Evolutionary conservation across 176 grass and related monocot species (phyloP).

Genomic region (Oryza meridionalis): DNA sequence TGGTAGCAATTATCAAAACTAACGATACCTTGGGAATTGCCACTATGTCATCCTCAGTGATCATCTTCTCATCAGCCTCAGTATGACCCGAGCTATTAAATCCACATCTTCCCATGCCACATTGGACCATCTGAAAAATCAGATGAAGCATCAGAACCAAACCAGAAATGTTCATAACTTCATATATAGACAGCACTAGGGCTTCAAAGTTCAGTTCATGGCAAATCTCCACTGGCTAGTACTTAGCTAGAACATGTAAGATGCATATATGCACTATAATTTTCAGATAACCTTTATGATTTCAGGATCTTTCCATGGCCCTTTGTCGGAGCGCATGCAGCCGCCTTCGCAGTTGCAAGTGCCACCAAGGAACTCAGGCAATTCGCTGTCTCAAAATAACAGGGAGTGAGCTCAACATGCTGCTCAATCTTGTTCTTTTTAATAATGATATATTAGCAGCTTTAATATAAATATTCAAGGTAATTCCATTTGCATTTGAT

Average conservation of each 20-base stretch:
- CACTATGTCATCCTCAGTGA: constrained; percentile 75
- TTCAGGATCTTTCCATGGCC: constrained; percentile 96
- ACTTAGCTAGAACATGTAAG: background rate
- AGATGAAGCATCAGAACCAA: background rate
- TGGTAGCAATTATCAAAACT: background rate
- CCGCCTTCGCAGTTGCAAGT: constrained; percentile 92
- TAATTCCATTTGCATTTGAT: constrained; percentile 3
- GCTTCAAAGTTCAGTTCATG: background rate
- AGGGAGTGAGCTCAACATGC: constrained; percentile 21
- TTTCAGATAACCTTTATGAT: constrained; percentile 63
- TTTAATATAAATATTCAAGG: background rate
- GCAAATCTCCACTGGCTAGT: background rate
- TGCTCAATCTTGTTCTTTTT: background rate
- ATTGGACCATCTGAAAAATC: constrained; percentile 83
- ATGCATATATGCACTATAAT: background rate
- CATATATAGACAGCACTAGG: background rate
- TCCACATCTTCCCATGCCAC: constrained; percentile 72
- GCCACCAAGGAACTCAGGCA: constrained; percentile 93
- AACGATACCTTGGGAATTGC: constrained; percentile 49
- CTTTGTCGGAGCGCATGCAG: constrained; percentile 93
- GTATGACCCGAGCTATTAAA: constrained; percentile 41
- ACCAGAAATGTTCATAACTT: background rate
- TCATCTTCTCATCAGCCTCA: constrained; percentile 73
- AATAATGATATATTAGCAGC: constrained; percentile 8
- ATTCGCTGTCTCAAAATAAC: constrained; percentile 49